A percentile compares a stretch with the other conserved stretches of the same genome.
phyloP scores from a whole-genome alignment of 2,329 filamentous ascomycete genomes.

The Cephalotrichum gorgonifer region DNA sequence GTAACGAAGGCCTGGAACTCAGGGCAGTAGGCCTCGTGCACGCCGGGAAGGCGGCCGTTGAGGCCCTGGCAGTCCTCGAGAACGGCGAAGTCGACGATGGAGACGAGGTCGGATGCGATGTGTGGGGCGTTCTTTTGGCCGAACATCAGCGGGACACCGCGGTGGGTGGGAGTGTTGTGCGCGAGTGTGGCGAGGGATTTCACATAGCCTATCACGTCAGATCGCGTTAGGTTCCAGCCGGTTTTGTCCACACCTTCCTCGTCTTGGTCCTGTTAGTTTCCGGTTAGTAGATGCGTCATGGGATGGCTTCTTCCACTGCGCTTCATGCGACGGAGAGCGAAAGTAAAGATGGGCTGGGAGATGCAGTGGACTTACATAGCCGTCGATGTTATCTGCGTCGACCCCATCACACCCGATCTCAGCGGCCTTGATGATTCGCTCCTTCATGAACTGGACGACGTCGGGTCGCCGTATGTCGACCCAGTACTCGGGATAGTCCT shows the following conservation, averaged over 20 bases:
- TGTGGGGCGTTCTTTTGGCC: slow-evolving; percentile 23
- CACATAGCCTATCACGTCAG: slow-evolving; percentile 19
- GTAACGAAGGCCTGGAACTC: slow-evolving; percentile 18
- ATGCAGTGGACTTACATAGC: slow-evolving; percentile 11
- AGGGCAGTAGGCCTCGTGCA: slow-evolving; percentile 17
- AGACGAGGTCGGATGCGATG: slow-evolving; percentile 14
- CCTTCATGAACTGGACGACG: slow-evolving; percentile 20
- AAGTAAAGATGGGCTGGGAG: neutral
- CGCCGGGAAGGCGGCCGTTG: slow-evolving; percentile 7
- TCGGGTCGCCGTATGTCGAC: slow-evolving; percentile 15
- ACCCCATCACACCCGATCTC: slow-evolving; percentile 20
- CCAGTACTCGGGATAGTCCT: slow-evolving; percentile 16
- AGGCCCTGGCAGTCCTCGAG: slow-evolving; percentile 21
- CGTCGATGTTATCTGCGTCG: slow-evolving; percentile 24
- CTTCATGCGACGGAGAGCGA: no score
- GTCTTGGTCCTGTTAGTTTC: neutral
- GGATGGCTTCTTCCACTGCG: no score
- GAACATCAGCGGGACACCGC: slow-evolving; percentile 15
- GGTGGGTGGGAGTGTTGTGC: slow-evolving; percentile 15
- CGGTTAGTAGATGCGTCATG: neutral
- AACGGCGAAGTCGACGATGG: slow-evolving; percentile 21
- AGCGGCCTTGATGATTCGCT: slow-evolving; percentile 16
- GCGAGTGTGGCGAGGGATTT: slow-evolving; percentile 17
- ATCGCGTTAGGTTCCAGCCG: slow-evolving; percentile 16
- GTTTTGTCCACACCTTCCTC: slow-evolving; percentile 11